These are phyloP conservation scores for Melanopsichium pennsylvanicum DNA, from an alignment of 1,284 basidiomycete genomes.

Conservation along the genomic window DNA sequence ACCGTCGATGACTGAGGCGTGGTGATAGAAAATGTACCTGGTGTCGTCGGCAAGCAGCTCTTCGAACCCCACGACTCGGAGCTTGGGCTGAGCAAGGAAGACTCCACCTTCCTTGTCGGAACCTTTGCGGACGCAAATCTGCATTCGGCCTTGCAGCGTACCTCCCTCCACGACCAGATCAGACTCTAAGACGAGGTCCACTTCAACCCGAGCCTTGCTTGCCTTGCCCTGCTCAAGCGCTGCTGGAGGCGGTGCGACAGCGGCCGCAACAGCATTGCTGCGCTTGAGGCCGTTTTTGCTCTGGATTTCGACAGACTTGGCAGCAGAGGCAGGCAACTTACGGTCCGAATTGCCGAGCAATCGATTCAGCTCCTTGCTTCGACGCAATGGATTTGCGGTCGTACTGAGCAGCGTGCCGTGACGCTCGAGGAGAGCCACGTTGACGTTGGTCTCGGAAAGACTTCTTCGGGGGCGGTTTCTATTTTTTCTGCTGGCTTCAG, in stretches of 20 bases:
- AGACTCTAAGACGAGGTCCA: constrained; percentile 82
- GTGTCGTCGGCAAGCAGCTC: constrained; percentile 72
- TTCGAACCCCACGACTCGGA: constrained; percentile 88
- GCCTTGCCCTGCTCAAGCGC: constrained; percentile 55
- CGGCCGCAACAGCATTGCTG: constrained; percentile 19
- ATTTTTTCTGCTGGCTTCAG: constrained; percentile 9
- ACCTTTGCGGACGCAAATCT: constrained; percentile 74
- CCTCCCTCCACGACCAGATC: constrained; percentile 84
- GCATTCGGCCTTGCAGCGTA: constrained; percentile 76
- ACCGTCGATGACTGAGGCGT: constrained; percentile 72
- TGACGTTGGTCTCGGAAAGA: constrained; percentile 32
- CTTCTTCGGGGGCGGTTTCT: constrained; percentile 30
- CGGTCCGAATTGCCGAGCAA: constrained; percentile 49
- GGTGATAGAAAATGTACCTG: constrained; percentile 86
- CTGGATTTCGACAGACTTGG: constrained; percentile 8
- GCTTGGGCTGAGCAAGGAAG: constrained; percentile 79
- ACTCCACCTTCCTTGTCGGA: constrained; percentile 70
- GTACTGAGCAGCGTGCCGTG: constrained; percentile 52
- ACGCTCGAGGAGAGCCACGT: constrained; percentile 40
- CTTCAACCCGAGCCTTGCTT: constrained; percentile 77
- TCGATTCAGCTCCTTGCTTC: constrained; percentile 54
- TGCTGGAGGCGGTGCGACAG: constrained; percentile 31
- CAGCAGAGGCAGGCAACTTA: constrained; percentile 37
- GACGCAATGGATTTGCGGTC: constrained; percentile 47
- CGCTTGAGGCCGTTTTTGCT: constrained; percentile 20